Evolutionary conservation across 1,284 basidiomycete species (phyloP).

Genomic region (Sporisorium exsertum): DNA sequence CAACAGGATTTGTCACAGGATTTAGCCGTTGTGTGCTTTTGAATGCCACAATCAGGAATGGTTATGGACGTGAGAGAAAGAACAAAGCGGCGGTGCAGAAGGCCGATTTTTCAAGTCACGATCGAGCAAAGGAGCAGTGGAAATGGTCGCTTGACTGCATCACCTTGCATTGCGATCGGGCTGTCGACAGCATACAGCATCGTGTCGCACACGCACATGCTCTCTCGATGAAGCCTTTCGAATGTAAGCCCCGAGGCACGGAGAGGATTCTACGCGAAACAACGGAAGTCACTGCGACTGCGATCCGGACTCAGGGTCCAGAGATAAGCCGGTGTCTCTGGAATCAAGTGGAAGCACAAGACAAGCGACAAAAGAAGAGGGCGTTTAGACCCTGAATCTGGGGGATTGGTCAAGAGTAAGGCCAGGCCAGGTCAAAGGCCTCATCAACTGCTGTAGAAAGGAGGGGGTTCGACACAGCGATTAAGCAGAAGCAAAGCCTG

Average conservation of each 20-base stretch:
- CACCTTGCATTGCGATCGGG: neutral
- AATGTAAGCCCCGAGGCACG: too few species aligned
- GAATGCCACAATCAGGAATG: too few species aligned
- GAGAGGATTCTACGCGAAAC: too few species aligned
- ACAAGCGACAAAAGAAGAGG: neutral
- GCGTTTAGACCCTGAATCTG: neutral
- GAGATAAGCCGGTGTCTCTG: neutral
- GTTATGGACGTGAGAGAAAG: too few species aligned
- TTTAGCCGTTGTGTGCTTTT: too few species aligned
- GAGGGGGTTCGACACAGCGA: neutral
- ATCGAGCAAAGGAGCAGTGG: neutral
- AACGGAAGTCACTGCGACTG: neutral
- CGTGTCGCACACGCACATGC: too few species aligned
- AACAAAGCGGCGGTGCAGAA: too few species aligned
- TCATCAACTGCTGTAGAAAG: too few species aligned
- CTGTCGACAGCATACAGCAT: neutral
- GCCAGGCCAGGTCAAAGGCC: neutral
- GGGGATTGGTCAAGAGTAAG: neutral
- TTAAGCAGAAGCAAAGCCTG: neutral
- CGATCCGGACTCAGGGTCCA: slow-evolving; percentile 1
- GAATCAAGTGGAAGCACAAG: neutral
- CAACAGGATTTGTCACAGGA: too few species aligned
- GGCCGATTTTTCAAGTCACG: too few species aligned
- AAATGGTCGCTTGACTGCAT: neutral
- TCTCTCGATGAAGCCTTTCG: too few species aligned